A percentile compares a stretch with the other conserved stretches of the same genome.
These are phyloP conservation scores for Sphenostylis stenocarpa DNA, from an alignment of 306 rosid species.

Conservation along the genomic window DNA sequence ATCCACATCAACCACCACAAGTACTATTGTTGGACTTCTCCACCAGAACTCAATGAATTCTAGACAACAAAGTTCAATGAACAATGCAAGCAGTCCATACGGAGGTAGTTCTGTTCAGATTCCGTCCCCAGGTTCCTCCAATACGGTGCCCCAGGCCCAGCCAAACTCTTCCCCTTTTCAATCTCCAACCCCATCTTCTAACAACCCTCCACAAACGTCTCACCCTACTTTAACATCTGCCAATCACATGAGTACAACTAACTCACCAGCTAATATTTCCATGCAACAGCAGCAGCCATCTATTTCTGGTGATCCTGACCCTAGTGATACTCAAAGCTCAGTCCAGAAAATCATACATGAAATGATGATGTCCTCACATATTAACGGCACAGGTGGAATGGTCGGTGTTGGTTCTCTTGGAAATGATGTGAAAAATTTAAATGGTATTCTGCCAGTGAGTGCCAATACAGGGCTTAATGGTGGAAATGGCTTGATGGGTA, in stretches of 20 bases:
- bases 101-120: conserved; percentile 85
- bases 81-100: conserved; percentile 82
- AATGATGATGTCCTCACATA: conserved; percentile 74
- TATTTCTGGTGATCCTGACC: conserved; percentile 76
- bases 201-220: conserved; percentile 72
- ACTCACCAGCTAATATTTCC: conserved; percentile 73
- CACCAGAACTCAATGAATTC: conserved; percentile 95
- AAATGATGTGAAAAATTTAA: conserved; percentile 70
- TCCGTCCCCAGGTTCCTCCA: conserved; percentile 89
- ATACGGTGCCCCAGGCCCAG: conserved; percentile 65
- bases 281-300: conserved; percentile 83
- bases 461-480: conserved; percentile 56
- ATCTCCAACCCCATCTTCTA: conserved; percentile 75
- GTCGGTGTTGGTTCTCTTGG: conserved; percentile 63
- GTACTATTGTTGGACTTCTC: conserved; percentile 95
- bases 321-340: conserved; percentile 77
- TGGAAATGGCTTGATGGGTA: conserved; percentile 59
- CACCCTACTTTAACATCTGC: conserved; percentile 58
- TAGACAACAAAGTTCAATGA: conserved; percentile 74
- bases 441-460: conserved; percentile 60
- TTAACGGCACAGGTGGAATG: conserved; percentile 61
- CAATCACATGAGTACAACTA: conserved; percentile 75
- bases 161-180: conserved; percentile 82
- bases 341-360: conserved; percentile 84
- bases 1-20: conserved; percentile 72